A percentile compares a stretch with the other conserved stretches of the same genome.
These are phyloP conservation scores for Amborella trichopoda DNA, from an alignment of 164 flowering plant genomes.

Conservation along the genomic window DNA sequence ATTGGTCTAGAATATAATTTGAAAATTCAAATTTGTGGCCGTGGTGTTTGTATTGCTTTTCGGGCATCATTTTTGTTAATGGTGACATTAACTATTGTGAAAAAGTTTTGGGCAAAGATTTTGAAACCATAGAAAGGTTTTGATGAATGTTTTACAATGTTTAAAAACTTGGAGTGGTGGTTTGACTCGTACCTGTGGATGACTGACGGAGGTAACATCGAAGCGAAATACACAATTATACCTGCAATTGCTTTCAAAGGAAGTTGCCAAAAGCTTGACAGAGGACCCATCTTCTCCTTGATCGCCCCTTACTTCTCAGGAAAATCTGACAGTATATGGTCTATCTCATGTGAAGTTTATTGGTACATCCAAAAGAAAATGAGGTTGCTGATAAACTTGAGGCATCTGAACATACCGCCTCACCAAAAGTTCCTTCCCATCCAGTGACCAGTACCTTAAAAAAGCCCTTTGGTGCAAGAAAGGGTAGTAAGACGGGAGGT, in stretches of 20 bases:
- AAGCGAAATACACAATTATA: slow-evolving; percentile 97
- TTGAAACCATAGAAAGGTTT: too few relatives aligned
- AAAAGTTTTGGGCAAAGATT: too few relatives aligned
- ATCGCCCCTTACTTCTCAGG: slow-evolving; percentile 63
- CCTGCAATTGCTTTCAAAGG: slow-evolving; percentile 78
- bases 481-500: slow-evolving; percentile 71
- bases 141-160: too few relatives aligned
- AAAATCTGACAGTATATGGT: slow-evolving; percentile 38
- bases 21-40: too few relatives aligned
- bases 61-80: too few relatives aligned
- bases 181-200: too few relatives aligned
- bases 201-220: slow-evolving; percentile 97
- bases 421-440: slow-evolving; percentile 44
- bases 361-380: slow-evolving; percentile 41
- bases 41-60: too few relatives aligned
- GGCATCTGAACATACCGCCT: slow-evolving; percentile 26
- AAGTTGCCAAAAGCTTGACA: slow-evolving; percentile 77
- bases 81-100: too few relatives aligned
- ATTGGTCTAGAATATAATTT: too few relatives aligned
- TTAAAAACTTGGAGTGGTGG: too few relatives aligned
- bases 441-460: too few relatives aligned
- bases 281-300: slow-evolving; percentile 64
- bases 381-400: slow-evolving; percentile 30
- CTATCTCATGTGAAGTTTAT: slow-evolving; percentile 34
- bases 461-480: slow-evolving; percentile 82